Percentiles rank a stretch among this genome's conserved stretches.
These are phyloP conservation scores for Calocybe gambosa DNA, from an alignment of 1,284 basidiomycete genomes.

Conservation along the genomic window DNA sequence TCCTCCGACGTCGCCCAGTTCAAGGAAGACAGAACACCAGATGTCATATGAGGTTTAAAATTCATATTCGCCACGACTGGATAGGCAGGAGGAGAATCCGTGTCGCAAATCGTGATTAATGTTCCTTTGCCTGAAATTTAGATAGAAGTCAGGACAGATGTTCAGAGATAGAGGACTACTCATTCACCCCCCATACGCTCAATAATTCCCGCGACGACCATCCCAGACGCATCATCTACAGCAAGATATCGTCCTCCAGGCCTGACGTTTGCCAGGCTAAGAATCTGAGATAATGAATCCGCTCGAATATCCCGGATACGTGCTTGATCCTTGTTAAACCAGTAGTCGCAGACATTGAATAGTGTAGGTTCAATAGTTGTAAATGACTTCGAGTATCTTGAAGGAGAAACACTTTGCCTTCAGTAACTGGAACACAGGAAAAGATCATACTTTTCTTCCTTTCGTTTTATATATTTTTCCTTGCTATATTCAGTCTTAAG, in stretches of 20 bases:
- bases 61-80: slow-evolving; percentile 86
- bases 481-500: slow-evolving; percentile 96
- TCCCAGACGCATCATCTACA: slow-evolving; percentile 88
- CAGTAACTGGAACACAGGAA: slow-evolving; percentile 18
- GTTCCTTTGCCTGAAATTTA: slow-evolving; percentile 60
- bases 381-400: slow-evolving; percentile 84
- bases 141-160: background rate
- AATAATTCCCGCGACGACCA: slow-evolving; percentile 82
- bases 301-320: slow-evolving; percentile 82
- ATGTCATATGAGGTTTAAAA: slow-evolving; percentile 58
- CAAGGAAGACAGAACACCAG: slow-evolving; percentile 58
- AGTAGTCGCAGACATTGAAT: slow-evolving; percentile 86
- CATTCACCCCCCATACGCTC: slow-evolving; percentile 77
- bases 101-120: slow-evolving; percentile 82
- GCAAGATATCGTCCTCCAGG: slow-evolving; percentile 86
- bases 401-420: slow-evolving; percentile 3
- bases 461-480: slow-evolving; percentile 92
- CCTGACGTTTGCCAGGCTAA: slow-evolving; percentile 78
- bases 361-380: slow-evolving; percentile 85
- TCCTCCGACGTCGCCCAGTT: slow-evolving; percentile 92
- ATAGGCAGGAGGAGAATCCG: slow-evolving; percentile 91
- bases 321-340: slow-evolving; percentile 77
- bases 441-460: slow-evolving; percentile 80
- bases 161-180: slow-evolving; percentile 5
- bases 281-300: slow-evolving; percentile 86